These are phyloP conservation scores for Ploettnerulaceae sp. DNA, from an alignment of 2,329 filamentous ascomycete genomes.

Conservation along the genomic window DNA sequence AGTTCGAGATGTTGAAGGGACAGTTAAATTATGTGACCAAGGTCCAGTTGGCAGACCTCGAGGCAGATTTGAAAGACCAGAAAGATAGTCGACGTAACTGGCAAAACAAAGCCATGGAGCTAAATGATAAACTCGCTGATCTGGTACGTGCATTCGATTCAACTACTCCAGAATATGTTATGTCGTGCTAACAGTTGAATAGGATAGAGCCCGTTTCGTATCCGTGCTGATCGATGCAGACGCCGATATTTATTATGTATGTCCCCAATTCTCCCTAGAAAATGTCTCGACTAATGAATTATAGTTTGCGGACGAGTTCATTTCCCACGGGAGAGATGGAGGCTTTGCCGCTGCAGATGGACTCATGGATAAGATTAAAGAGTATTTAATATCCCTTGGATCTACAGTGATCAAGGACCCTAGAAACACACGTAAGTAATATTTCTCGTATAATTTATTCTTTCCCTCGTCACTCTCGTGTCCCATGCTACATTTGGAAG, in stretches of 20 bases:
- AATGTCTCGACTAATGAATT: not conserved
- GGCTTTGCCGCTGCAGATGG: not conserved
- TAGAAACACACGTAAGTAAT: not conserved
- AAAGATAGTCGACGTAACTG: not conserved
- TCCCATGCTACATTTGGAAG: no score
- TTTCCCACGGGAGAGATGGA: not conserved
- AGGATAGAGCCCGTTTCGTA: not conserved
- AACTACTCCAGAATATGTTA: not conserved
- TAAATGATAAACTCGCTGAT: not conserved
- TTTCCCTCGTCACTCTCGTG: no score
- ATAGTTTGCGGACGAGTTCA: not conserved
- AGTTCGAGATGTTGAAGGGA: not conserved
- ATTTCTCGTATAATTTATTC: no score
- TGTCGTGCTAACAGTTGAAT: not conserved
- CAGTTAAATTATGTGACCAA: not conserved
- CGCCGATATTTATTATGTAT: conserved; percentile 5
- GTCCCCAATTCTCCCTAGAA: not conserved
- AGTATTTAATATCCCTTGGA: not conserved
- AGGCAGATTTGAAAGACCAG: conserved; percentile 1
- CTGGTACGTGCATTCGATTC: not conserved
- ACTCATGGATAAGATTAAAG: not conserved
- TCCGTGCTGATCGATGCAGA: conserved; percentile 5
- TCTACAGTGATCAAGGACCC: not conserved
- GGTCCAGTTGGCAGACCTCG: not conserved
- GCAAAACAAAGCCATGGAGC: not conserved